Conservation (phyloP, 2,329 filamentous ascomycete genomes). For the Beauveria asiatica region DNA sequence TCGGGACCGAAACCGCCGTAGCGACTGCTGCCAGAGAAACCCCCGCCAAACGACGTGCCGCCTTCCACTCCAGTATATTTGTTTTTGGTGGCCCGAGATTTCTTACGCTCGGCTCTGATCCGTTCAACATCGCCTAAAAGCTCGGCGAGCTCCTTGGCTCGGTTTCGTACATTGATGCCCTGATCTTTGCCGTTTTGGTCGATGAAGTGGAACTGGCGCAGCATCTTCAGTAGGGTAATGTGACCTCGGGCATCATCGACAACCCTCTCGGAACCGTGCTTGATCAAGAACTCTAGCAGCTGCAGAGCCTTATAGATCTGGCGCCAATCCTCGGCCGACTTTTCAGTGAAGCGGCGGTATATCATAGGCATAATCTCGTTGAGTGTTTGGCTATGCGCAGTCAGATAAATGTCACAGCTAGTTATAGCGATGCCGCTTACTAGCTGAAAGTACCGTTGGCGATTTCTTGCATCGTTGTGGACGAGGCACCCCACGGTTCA, state of each 20-base stretch:
- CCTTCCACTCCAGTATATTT: constrained; percentile 96
- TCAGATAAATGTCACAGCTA: constrained; percentile 13
- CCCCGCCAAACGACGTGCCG: constrained; percentile 53
- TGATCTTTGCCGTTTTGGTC: constrained; percentile 96
- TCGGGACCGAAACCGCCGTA: constrained; percentile 93
- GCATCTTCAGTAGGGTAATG: constrained; percentile 92
- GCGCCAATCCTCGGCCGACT: constrained; percentile 95
- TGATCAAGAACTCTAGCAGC: constrained; percentile 92
- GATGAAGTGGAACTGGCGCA: constrained; percentile 96
- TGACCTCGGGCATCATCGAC: constrained; percentile 96
- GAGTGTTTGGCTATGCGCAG: constrained; percentile 65
- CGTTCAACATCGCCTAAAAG: constrained; percentile 87
- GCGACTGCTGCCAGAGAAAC: constrained; percentile 49
- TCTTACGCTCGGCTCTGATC: constrained; percentile 77
- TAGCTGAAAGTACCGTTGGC: constrained; percentile 97
- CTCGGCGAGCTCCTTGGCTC: constrained; percentile 90
- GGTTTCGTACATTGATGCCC: constrained; percentile 92
- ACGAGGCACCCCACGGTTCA: constrained; percentile 88
- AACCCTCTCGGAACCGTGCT: constrained; percentile 94
- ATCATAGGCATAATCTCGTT: constrained; percentile 99
- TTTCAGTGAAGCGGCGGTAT: constrained; percentile 97
- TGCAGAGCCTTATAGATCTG: constrained; percentile 99
- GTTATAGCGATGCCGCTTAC: constrained; percentile 44
- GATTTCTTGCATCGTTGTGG: constrained; percentile 91
- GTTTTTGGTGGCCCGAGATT: constrained; percentile 79